Evolutionary conservation across 2,329 filamentous ascomycete species (phyloP).

Genomic region (Aspergillus terreus): DNA sequence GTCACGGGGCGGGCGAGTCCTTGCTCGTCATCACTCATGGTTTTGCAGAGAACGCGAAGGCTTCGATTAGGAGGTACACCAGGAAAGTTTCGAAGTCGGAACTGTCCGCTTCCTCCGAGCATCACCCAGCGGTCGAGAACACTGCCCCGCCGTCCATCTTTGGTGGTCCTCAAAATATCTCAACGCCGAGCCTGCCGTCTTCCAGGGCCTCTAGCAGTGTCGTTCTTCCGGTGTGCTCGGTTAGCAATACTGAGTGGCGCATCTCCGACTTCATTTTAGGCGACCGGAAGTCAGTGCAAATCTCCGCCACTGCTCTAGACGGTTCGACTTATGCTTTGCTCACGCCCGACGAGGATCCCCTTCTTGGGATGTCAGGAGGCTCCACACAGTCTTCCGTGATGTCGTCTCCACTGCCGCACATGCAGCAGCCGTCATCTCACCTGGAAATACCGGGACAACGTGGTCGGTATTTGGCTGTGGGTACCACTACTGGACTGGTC

Average conservation of each 20-base stretch:
- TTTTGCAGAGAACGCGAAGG: constrained; percentile 54
- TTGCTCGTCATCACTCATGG: constrained; percentile 73
- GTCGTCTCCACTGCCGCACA: constrained; percentile 52
- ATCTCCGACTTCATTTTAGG: constrained; percentile 60
- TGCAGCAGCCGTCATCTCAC: constrained; percentile 37
- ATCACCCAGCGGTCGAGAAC: constrained; percentile 10
- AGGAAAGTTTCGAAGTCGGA: constrained; percentile 46
- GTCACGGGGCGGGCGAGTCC: constrained; percentile 70
- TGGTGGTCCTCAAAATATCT: constrained; percentile 36
- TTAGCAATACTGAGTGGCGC: constrained; percentile 61
- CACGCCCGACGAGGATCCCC: constrained; percentile 73
- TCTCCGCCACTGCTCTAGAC: constrained; percentile 72
- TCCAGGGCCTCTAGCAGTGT: constrained; percentile 30
- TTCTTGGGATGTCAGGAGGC: constrained; percentile 56
- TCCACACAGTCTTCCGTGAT: constrained; percentile 53
- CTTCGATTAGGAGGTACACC: constrained; percentile 56
- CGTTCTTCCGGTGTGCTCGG: constrained; percentile 31
- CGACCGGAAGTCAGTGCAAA: constrained; percentile 54
- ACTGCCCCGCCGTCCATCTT: constrained; percentile 46
- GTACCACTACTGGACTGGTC: constrained; percentile 73
- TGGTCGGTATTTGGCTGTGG: constrained; percentile 74
- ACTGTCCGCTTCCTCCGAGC: constrained; percentile 8
- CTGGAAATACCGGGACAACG: constrained; percentile 78
- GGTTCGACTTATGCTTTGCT: constrained; percentile 67
- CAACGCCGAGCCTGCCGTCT: constrained; percentile 23